Evolutionary conservation across 1,284 basidiomycete species (phyloP), one percentile per base, ranked within the genome.

Genomic region (Ceratobasidium sp.): DNA sequence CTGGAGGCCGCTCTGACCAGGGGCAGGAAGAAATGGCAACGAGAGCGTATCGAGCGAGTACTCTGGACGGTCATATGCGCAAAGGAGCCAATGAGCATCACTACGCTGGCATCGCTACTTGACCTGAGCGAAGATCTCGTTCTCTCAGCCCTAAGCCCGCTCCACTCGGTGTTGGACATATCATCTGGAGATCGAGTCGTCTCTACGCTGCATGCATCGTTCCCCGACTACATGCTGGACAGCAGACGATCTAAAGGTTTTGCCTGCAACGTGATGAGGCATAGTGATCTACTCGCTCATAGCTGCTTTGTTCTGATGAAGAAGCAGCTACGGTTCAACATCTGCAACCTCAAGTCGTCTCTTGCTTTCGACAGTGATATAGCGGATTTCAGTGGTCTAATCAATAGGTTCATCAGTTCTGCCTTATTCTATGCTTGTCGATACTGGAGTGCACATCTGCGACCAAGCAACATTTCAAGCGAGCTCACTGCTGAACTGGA

Each of bases 41-140:
- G 14, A 23, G 55, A 58, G 13, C 35, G 8, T 11, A 58, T 32
- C 32, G 32, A 21, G n/a, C 55, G 55, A n/a, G 55, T 58, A 16
- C 30, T 58, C 18, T 58, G 55, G 55, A 58, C 55, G 3, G 55
- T 58, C 3, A n/a, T 58, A n/a, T 58, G 55, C 32, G 55, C 55
- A n/a, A 58, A 23, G 30, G 55, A 58, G 28, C 55, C 55, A n/a
- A 38, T 58, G 30, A 38, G 5, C 11, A 26, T 35, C 6, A 3
- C 30, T 3, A 41, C 55, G 26, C 26, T 58, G 18, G 55, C 30
- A 4, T 32, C 14, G 28, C 16, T 58, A 38, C 13, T 35, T n/a
- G 32, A 38, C 26, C 16, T 41, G n/a, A 5, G 32, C 55, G 32
- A 41, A 13, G n/a, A 38, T 18, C 55, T 38, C 16, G 55, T 58